Evolutionary conservation across 192 early-diverging fungal species (phyloP).

Genomic region (Mortierella claussenii): DNA sequence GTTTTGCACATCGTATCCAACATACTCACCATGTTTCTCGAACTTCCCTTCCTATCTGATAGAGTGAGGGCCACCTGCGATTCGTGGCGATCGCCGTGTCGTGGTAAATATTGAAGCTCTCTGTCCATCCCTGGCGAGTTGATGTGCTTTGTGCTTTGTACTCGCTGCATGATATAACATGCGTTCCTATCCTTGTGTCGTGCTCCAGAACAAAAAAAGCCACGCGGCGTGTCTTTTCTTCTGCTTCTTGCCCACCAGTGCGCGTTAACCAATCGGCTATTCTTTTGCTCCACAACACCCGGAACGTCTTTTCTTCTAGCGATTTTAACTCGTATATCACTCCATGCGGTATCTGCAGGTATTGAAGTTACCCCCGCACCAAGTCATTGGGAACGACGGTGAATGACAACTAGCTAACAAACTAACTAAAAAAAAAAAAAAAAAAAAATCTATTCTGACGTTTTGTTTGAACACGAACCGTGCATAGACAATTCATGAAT

Average conservation of each 20-base stretch:
- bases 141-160: background rate
- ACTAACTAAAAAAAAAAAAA: background rate
- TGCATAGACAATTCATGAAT: conserved; percentile 52
- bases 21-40: too few relatives aligned
- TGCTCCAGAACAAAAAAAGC: too few relatives aligned
- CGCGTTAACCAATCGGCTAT: background rate
- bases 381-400: background rate
- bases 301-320: conserved; percentile 13
- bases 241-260: background rate
- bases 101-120: conserved; percentile 58
- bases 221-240: conserved; percentile 29
- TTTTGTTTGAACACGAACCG: background rate
- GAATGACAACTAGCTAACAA: background rate
- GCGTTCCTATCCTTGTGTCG: too few relatives aligned
- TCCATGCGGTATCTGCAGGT: conserved; percentile 55
- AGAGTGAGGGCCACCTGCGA: conserved; percentile 74
- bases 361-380: background rate
- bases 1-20: too few relatives aligned
- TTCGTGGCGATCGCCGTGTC: conserved; percentile 85
- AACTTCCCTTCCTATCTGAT: too few relatives aligned
- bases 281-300: too few relatives aligned
- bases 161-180: background rate
- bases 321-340: conserved; percentile 46
- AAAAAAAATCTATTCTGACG: background rate
- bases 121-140: too few relatives aligned